Evolutionary conservation across 1,139 yeast species (phyloP).

Genomic region (Pichia sp.): DNA sequence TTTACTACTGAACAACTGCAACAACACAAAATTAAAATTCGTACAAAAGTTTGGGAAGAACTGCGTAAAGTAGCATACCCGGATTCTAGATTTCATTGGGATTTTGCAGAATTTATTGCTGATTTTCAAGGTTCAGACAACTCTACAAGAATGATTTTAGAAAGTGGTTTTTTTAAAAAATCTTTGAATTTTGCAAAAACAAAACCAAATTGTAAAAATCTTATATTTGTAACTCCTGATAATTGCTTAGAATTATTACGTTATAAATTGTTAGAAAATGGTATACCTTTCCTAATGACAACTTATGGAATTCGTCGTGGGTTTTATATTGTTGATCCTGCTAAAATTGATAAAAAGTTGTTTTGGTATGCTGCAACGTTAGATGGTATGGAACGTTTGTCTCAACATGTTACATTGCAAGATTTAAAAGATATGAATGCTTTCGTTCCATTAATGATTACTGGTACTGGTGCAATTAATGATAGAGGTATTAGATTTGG

Average conservation of each 20-base stretch:
- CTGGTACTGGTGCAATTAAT: slow-evolving; percentile 30
- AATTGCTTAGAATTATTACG: slow-evolving; percentile 27
- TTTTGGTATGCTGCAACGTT: slow-evolving; percentile 26
- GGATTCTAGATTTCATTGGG: slow-evolving; percentile 26
- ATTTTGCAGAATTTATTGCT: slow-evolving; percentile 29
- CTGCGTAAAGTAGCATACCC: slow-evolving; percentile 28
- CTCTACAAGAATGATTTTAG: slow-evolving; percentile 16
- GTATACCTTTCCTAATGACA: slow-evolving; percentile 26
- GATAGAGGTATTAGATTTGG: slow-evolving; percentile 28
- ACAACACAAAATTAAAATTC: slow-evolving; percentile 23
- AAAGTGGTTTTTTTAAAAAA: slow-evolving; percentile 15
- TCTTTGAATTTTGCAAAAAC: slow-evolving; percentile 7
- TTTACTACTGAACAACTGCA: slow-evolving; percentile 12
- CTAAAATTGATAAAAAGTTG: slow-evolving; percentile 17
- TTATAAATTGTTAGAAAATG: slow-evolving; percentile 20
- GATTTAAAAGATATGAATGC: slow-evolving; percentile 17
- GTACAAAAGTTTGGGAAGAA: slow-evolving; percentile 25
- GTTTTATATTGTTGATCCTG: slow-evolving; percentile 25
- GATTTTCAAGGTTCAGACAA: slow-evolving; percentile 26
- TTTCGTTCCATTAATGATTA: slow-evolving; percentile 22
- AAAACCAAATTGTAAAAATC: slow-evolving; percentile 1
- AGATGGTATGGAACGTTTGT: slow-evolving; percentile 28
- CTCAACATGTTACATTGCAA: slow-evolving; percentile 17
- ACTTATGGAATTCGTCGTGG: slow-evolving; percentile 28
- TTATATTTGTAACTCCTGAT: slow-evolving; percentile 27